A percentile compares a stretch with the other conserved stretches of the same genome.
phyloP scores from a whole-genome alignment of 176 grass and related monocot species.

The Musa acuminata region DNA sequence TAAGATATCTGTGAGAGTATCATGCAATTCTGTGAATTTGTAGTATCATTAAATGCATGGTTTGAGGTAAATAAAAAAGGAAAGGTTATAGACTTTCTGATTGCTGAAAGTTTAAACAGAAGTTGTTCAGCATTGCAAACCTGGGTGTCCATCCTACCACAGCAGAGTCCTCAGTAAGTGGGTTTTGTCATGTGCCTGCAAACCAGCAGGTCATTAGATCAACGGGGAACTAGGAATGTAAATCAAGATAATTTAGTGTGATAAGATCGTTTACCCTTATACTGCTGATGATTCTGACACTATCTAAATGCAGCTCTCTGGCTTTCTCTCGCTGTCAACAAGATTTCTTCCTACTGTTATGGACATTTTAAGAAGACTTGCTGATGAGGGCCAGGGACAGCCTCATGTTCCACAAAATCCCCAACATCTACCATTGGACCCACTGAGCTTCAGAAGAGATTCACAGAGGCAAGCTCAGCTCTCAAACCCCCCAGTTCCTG shows the following conservation, averaged over 20 bases:
- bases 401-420: background rate
- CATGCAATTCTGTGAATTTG: too few relatives aligned
- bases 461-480: constrained; percentile 1
- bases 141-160: too few relatives aligned
- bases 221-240: too few relatives aligned
- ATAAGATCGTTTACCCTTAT: background rate
- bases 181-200: too few relatives aligned
- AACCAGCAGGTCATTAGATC: too few relatives aligned
- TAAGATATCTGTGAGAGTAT: too few relatives aligned
- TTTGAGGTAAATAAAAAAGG: too few relatives aligned
- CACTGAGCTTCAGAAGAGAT: constrained; percentile 9
- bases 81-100: too few relatives aligned
- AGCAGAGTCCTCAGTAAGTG: too few relatives aligned
- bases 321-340: constrained; percentile 40
- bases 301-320: constrained; percentile 36
- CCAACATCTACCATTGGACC: background rate
- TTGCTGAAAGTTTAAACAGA: too few relatives aligned
- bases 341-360: constrained; percentile 47
- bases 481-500: background rate
- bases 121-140: too few relatives aligned
- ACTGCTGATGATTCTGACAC: background rate
- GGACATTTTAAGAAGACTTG: constrained; percentile 27
- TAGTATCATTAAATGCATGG: too few relatives aligned
- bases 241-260: background rate
- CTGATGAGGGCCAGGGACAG: background rate